These are phyloP conservation scores for Penicillium brasilianum DNA, from an alignment of 2,329 filamentous ascomycete genomes.

Conservation along the genomic window DNA sequence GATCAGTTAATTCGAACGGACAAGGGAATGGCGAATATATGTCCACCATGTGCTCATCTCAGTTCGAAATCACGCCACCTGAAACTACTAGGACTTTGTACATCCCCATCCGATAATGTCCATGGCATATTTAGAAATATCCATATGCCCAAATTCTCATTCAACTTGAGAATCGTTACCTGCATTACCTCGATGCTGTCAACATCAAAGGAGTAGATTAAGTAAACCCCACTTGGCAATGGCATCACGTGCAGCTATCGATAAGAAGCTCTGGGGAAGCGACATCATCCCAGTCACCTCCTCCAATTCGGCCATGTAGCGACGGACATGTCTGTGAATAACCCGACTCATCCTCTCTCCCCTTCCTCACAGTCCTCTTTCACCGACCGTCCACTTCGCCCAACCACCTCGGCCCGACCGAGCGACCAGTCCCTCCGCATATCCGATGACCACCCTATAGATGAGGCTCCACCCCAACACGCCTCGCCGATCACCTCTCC, in stretches of 20 bases:
- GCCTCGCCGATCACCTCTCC: constrained; percentile 7
- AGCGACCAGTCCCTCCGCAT: constrained; percentile 16
- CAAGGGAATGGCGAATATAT: background rate
- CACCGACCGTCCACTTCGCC: constrained; percentile 15
- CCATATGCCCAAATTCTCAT: background rate
- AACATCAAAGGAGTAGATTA: background rate
- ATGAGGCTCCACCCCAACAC: constrained; percentile 12
- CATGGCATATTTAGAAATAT: background rate
- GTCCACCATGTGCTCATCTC: constrained; percentile 1
- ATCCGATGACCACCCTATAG: constrained; percentile 14
- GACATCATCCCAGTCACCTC: constrained; percentile 11
- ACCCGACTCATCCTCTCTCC: constrained; percentile 29
- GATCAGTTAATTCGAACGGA: too few species aligned
- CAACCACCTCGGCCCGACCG: constrained; percentile 24
- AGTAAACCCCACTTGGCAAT: background rate
- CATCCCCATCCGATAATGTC: background rate
- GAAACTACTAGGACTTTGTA: background rate
- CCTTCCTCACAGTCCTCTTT: constrained; percentile 37
- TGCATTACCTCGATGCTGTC: background rate
- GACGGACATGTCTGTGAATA: constrained; percentile 43
- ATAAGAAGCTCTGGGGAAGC: constrained; percentile 34
- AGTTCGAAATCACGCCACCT: background rate
- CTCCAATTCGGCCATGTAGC: constrained; percentile 37
- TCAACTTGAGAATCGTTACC: background rate
- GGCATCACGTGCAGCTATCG: constrained; percentile 31